phyloP scores from a whole-genome alignment of 2,329 filamentous ascomycete species.

The Simplicillium aogashimaense region DNA sequence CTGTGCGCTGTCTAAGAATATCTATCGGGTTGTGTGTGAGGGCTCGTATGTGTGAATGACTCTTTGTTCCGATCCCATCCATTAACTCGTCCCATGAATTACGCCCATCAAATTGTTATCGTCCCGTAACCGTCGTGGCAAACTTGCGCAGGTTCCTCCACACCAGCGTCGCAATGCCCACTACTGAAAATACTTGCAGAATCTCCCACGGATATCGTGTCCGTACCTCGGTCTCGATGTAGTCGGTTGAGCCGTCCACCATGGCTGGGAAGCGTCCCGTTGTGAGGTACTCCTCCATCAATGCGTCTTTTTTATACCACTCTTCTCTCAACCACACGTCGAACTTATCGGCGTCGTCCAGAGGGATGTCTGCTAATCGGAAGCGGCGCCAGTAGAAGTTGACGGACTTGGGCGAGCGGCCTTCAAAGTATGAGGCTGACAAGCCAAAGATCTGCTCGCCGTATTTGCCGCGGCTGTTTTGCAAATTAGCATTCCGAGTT shows the following conservation, averaged over 20 bases:
- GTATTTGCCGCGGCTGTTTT: slow-evolving; percentile 59
- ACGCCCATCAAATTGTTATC: neutral
- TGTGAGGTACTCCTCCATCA: slow-evolving; percentile 72
- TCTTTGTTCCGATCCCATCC: too few species aligned
- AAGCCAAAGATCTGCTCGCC: slow-evolving; percentile 90
- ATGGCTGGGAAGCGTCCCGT: slow-evolving; percentile 74
- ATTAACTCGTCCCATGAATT: neutral
- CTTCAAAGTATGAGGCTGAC: slow-evolving; percentile 77
- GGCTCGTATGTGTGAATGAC: too few species aligned
- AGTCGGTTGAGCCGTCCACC: slow-evolving; percentile 33
- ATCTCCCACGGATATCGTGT: slow-evolving; percentile 45
- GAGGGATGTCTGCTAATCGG: slow-evolving; percentile 67
- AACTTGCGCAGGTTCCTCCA: slow-evolving; percentile 26
- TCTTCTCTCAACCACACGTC: slow-evolving; percentile 75
- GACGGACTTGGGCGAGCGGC: slow-evolving; percentile 83
- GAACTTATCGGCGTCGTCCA: slow-evolving; percentile 64
- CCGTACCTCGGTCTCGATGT: slow-evolving; percentile 49
- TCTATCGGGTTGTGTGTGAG: too few species aligned
- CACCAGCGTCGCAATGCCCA: slow-evolving; percentile 32
- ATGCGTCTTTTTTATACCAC: slow-evolving; percentile 86
- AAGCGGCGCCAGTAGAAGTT: slow-evolving; percentile 96
- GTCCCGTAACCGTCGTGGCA: neutral
- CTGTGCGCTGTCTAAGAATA: too few species aligned
- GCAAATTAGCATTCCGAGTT: neutral
- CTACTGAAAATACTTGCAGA: slow-evolving; percentile 40